Evolutionary conservation across 2,329 filamentous ascomycete genomes (phyloP).

Genomic region (Hawksworthiomyces lignivorus): DNA sequence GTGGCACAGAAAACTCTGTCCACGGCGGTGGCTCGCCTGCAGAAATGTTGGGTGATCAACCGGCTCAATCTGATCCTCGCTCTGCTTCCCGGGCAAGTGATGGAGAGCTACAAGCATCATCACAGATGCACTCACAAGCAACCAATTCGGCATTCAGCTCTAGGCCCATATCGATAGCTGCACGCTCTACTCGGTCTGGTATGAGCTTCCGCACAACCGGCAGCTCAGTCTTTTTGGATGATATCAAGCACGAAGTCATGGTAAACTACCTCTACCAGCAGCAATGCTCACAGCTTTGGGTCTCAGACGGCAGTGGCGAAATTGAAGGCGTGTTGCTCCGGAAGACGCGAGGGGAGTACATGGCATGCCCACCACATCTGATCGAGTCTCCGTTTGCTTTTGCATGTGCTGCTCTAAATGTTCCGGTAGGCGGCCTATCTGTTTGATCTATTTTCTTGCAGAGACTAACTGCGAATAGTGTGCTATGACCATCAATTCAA

Average conservation of each 20-base stretch:
- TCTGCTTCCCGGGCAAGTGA: too few relatives aligned
- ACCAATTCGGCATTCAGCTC: constrained; percentile 36
- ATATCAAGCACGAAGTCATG: constrained; percentile 77
- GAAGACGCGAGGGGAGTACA: constrained; percentile 60
- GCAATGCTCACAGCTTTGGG: constrained; percentile 67
- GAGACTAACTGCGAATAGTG: constrained; percentile 36
- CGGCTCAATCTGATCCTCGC: too few relatives aligned
- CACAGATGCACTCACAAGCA: too few relatives aligned
- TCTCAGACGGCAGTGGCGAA: constrained; percentile 59
- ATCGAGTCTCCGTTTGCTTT: constrained; percentile 54
- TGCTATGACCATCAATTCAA: constrained; percentile 73
- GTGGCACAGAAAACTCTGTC: too few relatives aligned
- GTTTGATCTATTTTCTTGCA: not conserved
- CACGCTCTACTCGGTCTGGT: constrained; percentile 35
- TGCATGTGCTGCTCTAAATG: constrained; percentile 61
- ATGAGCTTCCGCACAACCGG: constrained; percentile 29
- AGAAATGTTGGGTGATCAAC: too few relatives aligned
- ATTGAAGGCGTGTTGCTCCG: constrained; percentile 66
- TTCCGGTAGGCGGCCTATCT: constrained; percentile 62
- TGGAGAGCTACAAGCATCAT: too few relatives aligned
- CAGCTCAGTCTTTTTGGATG: constrained; percentile 54
- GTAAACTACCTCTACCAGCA: constrained; percentile 77
- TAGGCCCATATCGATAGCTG: constrained; percentile 45
- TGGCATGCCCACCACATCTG: constrained; percentile 63
- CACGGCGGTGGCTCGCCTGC: too few relatives aligned